These are phyloP conservation scores for Blastobotrys raffinosifermentans DNA, from an alignment of 1,139 yeast genomes.

Conservation along the genomic window DNA sequence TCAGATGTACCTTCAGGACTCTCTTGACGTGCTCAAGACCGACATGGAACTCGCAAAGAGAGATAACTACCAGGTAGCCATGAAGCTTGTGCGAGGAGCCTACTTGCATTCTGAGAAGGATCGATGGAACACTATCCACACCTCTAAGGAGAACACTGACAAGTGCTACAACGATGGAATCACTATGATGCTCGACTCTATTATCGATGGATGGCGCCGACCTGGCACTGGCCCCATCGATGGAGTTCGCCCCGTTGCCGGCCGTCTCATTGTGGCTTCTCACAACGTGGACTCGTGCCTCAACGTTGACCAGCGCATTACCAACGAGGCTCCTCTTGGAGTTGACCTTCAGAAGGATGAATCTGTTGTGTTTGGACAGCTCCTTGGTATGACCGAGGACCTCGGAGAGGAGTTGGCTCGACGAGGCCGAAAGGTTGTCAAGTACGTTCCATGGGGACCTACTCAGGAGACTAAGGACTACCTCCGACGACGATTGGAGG, in stretches of 20 bases:
- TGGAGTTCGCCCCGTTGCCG: slow-evolving; percentile 40
- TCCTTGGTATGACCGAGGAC: slow-evolving; percentile 94
- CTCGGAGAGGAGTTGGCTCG: slow-evolving; percentile 69
- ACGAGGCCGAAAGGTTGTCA: slow-evolving; percentile 67
- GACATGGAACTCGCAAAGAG: slow-evolving; percentile 64
- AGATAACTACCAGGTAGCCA: slow-evolving; percentile 64
- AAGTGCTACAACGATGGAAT: slow-evolving; percentile 68
- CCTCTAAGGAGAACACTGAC: slow-evolving; percentile 75
- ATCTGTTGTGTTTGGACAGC: slow-evolving; percentile 78
- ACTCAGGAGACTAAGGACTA: slow-evolving; percentile 91
- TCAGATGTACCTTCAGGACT: slow-evolving; percentile 82
- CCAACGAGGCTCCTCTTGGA: slow-evolving; percentile 24
- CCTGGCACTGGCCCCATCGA: slow-evolving; percentile 20
- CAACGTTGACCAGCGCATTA: slow-evolving; percentile 56
- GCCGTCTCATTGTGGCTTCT: slow-evolving; percentile 87
- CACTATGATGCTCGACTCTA: slow-evolving; percentile 54
- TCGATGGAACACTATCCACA: slow-evolving; percentile 61
- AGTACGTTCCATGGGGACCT: slow-evolving; percentile 98
- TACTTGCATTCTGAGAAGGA: slow-evolving; percentile 85
- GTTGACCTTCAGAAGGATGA: slow-evolving; percentile 23
- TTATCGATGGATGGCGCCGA: slow-evolving; percentile 47
- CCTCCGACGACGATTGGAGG: slow-evolving; percentile 84
- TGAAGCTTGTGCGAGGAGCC: slow-evolving; percentile 96
- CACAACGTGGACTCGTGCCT: slow-evolving; percentile 81
- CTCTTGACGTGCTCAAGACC: slow-evolving; percentile 51